Conservation (phyloP, 1,139 yeast species). For the Pichia sp. region DNA sequence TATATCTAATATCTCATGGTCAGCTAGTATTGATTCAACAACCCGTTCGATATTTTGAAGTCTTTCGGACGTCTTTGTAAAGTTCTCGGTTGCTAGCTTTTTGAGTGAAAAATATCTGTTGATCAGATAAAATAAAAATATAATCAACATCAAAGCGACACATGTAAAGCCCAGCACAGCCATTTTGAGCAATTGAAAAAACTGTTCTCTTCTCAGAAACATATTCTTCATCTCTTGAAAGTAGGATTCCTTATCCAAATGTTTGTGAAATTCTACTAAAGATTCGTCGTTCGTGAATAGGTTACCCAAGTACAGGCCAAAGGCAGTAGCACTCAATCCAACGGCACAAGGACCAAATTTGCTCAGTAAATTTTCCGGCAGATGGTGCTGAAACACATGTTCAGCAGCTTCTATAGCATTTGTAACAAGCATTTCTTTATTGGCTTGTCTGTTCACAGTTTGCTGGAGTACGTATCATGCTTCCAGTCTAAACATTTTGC, state of each 20-base stretch:
- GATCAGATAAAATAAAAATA: background rate
- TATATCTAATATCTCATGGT: constrained; percentile 9
- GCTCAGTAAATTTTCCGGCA: background rate
- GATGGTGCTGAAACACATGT: background rate
- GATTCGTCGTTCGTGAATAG: constrained; percentile 8
- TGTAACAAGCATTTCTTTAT: background rate
- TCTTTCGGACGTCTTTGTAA: background rate
- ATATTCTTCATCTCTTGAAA: constrained; percentile 9
- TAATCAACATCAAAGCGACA: background rate
- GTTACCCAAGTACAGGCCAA: constrained; percentile 7
- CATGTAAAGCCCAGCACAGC: background rate
- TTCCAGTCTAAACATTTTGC: too few relatives aligned
- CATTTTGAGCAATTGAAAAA: background rate
- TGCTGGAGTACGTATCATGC: too few relatives aligned
- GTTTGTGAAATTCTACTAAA: constrained; percentile 10
- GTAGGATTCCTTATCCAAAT: constrained; percentile 11
- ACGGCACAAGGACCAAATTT: constrained; percentile 4
- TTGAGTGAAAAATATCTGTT: background rate
- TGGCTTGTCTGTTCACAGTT: background rate
- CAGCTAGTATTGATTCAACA: constrained; percentile 13
- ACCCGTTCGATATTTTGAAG: constrained; percentile 9
- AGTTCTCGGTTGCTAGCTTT: background rate
- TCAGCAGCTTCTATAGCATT: background rate
- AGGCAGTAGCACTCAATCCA: constrained; percentile 10
- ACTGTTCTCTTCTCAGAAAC: constrained; percentile 10